Evolutionary conservation across 768 basidiomycete species (phyloP), one percentile per base, ranked within the genome.

Genomic region (Tremella fuciformis): DNA sequence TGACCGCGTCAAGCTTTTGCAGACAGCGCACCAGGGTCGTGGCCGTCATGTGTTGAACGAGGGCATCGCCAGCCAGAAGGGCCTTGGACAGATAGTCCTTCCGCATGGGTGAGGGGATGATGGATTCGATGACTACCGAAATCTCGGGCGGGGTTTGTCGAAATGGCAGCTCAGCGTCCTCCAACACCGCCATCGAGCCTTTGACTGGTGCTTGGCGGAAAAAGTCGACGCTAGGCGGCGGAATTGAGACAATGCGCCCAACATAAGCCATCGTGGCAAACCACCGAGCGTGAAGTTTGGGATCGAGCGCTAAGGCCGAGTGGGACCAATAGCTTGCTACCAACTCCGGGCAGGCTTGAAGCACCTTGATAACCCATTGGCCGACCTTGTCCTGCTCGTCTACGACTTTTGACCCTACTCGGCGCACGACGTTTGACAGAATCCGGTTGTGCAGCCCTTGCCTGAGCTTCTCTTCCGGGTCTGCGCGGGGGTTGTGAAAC

Each of bases 31-130:
- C 83, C 3, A 98, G 80, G 0, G 86, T 84, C 3, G 91, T 78
- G 0, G 90, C 89, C 0, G 88, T 87, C 64, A 87, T 87, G 66
- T 93, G 91, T 65, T 89, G 89, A 0, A 97, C 91, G 1, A 97
- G 82, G 0, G 82, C 81, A 8, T 85, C 85, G 6, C 83, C 38
- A 1, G 86, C 84, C 61, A 88, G 84, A 0, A 98, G 79, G 0
- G 91, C 91, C 67, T 89, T 91, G 26, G 90, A 86, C 58, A 96
- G 81, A 67, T 88, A 82, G 0, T 76, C 76, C 71, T 88, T 90
- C 42, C 84, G 85, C 54, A 88, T 80, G 44, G 82, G 80, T 0
- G 86, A 81, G 2, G 94, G 94, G 9, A 96, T 77, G 34, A 91
- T 80, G 53, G 89, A 91, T 59, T 88, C 88, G 51, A 93, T 79